Conservation (phyloP, 1,284 basidiomycete genomes). For the Apiotrichum porosum region DNA sequence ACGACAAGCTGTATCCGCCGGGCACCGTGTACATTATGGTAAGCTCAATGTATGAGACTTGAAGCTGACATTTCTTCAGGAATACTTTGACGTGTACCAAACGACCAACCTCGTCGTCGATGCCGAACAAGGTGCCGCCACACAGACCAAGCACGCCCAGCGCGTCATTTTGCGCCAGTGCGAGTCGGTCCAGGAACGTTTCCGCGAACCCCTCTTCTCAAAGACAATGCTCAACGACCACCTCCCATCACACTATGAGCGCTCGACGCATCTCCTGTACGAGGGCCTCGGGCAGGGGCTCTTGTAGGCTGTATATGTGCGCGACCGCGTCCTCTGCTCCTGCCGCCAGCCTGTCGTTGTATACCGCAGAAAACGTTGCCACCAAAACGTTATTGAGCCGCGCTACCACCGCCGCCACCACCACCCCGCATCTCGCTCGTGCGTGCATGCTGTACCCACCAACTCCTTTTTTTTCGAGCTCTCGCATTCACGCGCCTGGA, state of each 20-base stretch:
- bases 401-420: no score
- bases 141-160: slow-evolving; percentile 43
- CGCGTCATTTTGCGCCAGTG: slow-evolving; percentile 50
- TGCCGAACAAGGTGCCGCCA: slow-evolving; percentile 4
- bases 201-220: slow-evolving; percentile 49
- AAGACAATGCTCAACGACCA: slow-evolving; percentile 48
- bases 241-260: slow-evolving; percentile 43
- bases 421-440: no score
- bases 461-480: no score
- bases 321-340: background rate
- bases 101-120: slow-evolving; percentile 18
- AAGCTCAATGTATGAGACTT: background rate
- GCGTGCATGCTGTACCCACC: no score
- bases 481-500: no score
- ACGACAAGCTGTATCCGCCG: slow-evolving; percentile 50
- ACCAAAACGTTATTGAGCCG: no score
- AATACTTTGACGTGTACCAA: slow-evolving; percentile 49
- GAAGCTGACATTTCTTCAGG: slow-evolving; percentile 28
- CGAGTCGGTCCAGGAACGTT: slow-evolving; percentile 51
- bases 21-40: slow-evolving; percentile 43
- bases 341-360: no score
- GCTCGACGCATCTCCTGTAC: slow-evolving; percentile 39
- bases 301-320: slow-evolving; percentile 1
- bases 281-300: slow-evolving; percentile 29
- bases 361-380: no score